phyloP scores from a whole-genome alignment of 805 yeast genomes.

The Vanderwaltozyma polyspora region DNA sequence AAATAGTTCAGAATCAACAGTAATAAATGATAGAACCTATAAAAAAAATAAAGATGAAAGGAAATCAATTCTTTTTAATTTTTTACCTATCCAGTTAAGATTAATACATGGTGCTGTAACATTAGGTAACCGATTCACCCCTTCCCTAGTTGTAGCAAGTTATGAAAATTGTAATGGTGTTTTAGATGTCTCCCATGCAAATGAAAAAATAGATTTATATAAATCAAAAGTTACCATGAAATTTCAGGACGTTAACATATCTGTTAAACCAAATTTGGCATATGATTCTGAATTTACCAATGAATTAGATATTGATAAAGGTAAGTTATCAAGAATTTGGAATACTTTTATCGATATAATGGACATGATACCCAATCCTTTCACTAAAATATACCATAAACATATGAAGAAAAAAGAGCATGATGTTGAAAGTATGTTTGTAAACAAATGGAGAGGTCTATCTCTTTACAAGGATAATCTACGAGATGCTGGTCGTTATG shows the following conservation, averaged over 20 bases:
- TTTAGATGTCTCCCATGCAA: constrained; percentile 42
- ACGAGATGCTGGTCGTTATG: constrained; percentile 22
- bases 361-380: constrained; percentile 5
- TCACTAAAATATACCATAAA: neutral
- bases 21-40: constrained; percentile 13
- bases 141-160: constrained; percentile 57
- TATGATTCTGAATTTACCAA: constrained; percentile 32
- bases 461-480: constrained; percentile 46
- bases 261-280: constrained; percentile 62
- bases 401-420: constrained; percentile 3
- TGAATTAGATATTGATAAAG: constrained; percentile 11
- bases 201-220: constrained; percentile 47
- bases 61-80: constrained; percentile 17
- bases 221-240: constrained; percentile 35
- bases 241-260: constrained; percentile 43
- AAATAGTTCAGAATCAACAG: constrained; percentile 3
- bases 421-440: constrained; percentile 12
- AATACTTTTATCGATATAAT: constrained; percentile 9
- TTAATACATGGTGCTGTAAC: constrained; percentile 62
- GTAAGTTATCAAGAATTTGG: constrained; percentile 18
- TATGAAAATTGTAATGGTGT: constrained; percentile 43
- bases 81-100: constrained; percentile 53
- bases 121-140: constrained; percentile 70
- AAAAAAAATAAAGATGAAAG: neutral
- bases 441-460: constrained; percentile 63